These are phyloP conservation scores for Hygrophorus pudorinus DNA, from an alignment of 768 basidiomycete species.

Conservation along the genomic window DNA sequence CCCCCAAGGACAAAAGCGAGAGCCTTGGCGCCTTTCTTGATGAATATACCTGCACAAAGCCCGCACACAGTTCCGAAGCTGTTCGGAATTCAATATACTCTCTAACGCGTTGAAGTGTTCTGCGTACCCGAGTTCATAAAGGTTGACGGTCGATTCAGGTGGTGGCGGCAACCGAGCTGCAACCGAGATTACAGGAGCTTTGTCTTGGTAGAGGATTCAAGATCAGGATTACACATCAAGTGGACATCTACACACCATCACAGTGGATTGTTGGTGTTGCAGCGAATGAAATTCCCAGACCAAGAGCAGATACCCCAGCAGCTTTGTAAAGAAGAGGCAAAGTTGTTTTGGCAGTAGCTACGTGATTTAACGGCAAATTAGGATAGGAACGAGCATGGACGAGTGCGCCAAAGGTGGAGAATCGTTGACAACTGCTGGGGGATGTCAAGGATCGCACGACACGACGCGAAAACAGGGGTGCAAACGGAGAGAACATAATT, in stretches of 20 bases:
- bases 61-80: conserved; percentile 75
- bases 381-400: background rate
- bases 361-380: background rate
- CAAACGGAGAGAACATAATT: too few relatives aligned
- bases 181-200: background rate
- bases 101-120: too few relatives aligned
- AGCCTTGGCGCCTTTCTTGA: conserved; percentile 88
- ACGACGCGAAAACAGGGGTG: background rate
- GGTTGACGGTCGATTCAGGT: conserved; percentile 64
- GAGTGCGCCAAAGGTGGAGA: background rate
- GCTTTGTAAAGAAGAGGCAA: conserved; percentile 18
- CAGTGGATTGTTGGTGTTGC: conserved; percentile 33
- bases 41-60: conserved; percentile 83
- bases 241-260: conserved; percentile 33
- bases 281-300: conserved; percentile 33
- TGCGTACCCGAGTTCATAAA: conserved; percentile 61
- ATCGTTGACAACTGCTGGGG: background rate
- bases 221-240: conserved; percentile 1
- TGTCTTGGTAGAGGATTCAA: conserved; percentile 6
- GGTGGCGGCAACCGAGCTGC: conserved; percentile 33
- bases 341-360: conserved; percentile 5
- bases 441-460: background rate
- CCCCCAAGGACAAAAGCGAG: conserved; percentile 85
- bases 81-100: too few relatives aligned
- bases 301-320: conserved; percentile 29